A percentile compares a stretch with the other conserved stretches of the same genome.
Evolutionary conservation across 257 asterid genomes (phyloP).

Genomic region (Solanum infundibuliforme): DNA sequence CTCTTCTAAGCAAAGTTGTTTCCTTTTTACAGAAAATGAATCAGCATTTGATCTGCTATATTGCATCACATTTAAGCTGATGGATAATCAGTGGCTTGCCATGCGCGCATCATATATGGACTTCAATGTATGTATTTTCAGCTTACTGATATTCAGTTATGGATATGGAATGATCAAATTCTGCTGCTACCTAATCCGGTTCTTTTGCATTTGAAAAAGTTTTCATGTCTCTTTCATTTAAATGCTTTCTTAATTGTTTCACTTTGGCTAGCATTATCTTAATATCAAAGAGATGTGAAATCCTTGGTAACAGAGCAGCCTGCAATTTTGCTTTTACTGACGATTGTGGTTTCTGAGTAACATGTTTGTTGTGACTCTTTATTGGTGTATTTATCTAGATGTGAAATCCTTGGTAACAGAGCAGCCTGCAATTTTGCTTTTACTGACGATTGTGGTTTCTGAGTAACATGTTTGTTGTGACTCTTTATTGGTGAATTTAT

Average conservation of each 20-base stretch:
- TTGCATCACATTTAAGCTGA: slow-evolving; percentile 94
- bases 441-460: background rate
- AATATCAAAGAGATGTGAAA: background rate
- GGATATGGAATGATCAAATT: background rate
- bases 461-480: background rate
- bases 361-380: background rate
- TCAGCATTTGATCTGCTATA: slow-evolving; percentile 90
- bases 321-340: background rate
- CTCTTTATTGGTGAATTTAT: background rate
- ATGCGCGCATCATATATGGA: slow-evolving; percentile 99
- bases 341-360: background rate
- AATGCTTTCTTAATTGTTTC: background rate
- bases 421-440: background rate
- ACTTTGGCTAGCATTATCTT: background rate
- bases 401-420: background rate
- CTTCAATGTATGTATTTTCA: slow-evolving; percentile 56
- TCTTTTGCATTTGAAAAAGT: background rate
- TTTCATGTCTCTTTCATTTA: background rate
- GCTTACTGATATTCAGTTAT: background rate
- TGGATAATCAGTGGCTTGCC: slow-evolving; percentile 95
- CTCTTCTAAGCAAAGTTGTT: slow-evolving; percentile 1
- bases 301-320: background rate
- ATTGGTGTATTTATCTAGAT: background rate
- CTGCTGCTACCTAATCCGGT: background rate
- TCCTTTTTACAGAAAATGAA: slow-evolving; percentile 58